Base-by-base conservation (phyloP, 371 early-diverging fungal species). In the Rhizomucor pusillus region DNA sequence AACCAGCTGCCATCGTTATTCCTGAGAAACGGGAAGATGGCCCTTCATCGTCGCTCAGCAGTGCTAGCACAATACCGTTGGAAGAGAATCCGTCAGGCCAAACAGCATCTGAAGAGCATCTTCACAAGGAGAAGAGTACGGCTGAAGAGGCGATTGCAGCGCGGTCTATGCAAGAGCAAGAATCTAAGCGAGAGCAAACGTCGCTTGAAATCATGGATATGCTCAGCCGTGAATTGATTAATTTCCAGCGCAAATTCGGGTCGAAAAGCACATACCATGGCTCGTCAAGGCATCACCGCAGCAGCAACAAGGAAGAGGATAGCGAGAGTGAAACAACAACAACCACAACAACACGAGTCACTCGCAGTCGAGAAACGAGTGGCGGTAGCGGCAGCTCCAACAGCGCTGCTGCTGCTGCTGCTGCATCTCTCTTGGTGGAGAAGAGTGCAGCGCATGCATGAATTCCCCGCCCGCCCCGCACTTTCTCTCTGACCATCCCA, bases 131-230 rank as follows among this genome's bases (percentile, higher is more conserved):
- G 48, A 69, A 66, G 33, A 56, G 67, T n/a, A 50, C 59, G 12
- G 65, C 70, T 4, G 59, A 69, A 48, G 68, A 63, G 35, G 60
- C 67, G 0, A 29, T 63, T 18, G 66, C 57, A 44, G 52, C 50
- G 39, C 53, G 44, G 34, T 44, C 23, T 20, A 57, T 50, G 22
- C 22, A 47, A 44, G 57, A 52, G 35, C 61, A 57, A 20, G 41
- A 35, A 34, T 5, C 43, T 18, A 39, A 34, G 23, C 35, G 40
- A 19, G 62, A 61, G 45, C 57, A 62, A 34, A 67, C 72, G 5
- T 65, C 75, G 4, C 44, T 74, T 47, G 78, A 74, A 13, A 66
- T 66, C 44, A 78, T 78, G 67, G 65, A 74, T 56, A 66, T 62
- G 49, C 57, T 78, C n/a, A 66, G 73, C 0, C 60, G 63, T 1